Conservation (phyloP, 208 protist species). For the Acanthamoeba triangularis region DNA sequence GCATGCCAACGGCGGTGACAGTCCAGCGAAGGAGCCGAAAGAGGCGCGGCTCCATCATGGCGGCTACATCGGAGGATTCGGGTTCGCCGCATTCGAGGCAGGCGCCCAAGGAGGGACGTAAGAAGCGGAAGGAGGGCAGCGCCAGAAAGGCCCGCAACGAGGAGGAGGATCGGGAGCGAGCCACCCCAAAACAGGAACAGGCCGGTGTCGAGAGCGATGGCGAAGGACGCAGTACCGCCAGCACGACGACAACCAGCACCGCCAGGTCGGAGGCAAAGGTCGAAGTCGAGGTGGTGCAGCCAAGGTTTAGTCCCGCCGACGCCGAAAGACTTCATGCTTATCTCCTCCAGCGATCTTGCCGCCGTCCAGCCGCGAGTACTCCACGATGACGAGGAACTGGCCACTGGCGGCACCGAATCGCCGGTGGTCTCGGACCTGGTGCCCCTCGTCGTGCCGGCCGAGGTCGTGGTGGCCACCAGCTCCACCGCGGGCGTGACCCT, state of each 20-base stretch:
- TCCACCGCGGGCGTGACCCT: not conserved
- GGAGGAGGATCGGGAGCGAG: not conserved
- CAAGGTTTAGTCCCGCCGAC: not conserved
- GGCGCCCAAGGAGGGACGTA: not conserved
- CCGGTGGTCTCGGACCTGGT: not conserved
- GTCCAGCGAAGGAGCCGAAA: not conserved
- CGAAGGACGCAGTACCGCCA: not conserved
- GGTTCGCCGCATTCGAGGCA: not conserved
- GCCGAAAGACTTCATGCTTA: not conserved
- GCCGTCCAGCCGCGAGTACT: not conserved
- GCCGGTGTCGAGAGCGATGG: not conserved
- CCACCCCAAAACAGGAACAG: not conserved
- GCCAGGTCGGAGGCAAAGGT: too few species aligned
- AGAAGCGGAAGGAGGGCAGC: slow-evolving; percentile 33
- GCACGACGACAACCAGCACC: not conserved
- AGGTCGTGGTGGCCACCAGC: not conserved
- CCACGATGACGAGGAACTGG: not conserved
- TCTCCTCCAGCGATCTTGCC: not conserved
- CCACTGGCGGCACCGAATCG: not conserved
- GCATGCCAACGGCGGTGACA: not conserved
- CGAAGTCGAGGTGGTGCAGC: not conserved
- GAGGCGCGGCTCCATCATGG: slow-evolving; percentile 5
- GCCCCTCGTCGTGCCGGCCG: not conserved
- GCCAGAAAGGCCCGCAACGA: not conserved
- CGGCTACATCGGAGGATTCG: not conserved